phyloP scores from a whole-genome alignment of 306 rosid species.

The Cicer cuneatum region DNA sequence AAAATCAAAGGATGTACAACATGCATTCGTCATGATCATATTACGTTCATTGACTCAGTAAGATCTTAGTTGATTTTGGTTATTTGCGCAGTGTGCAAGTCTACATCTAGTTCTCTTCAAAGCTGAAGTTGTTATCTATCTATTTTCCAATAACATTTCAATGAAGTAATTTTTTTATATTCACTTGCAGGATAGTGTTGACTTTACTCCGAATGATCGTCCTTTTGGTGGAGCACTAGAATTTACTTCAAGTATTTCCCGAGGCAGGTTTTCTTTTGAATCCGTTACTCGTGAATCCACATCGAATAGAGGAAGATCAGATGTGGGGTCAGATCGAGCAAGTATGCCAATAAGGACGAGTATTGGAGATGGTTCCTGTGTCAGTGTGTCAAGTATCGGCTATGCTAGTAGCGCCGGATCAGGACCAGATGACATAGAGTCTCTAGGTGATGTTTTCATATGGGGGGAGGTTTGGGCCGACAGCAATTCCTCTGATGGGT shows the following conservation, averaged over 20 bases:
- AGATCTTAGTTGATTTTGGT: background rate
- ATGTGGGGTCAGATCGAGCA: conserved; percentile 68
- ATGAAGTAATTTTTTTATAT: conserved; percentile 34
- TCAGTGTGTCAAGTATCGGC: conserved; percentile 84
- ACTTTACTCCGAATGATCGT: conserved; percentile 49
- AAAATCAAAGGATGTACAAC: background rate
- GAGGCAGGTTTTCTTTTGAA: conserved; percentile 63
- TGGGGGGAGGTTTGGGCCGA: conserved; percentile 95
- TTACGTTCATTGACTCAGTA: background rate
- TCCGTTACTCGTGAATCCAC: conserved; percentile 54
- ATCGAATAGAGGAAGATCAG: conserved; percentile 56
- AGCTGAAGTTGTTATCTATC: conserved; percentile 3
- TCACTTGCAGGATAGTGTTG: conserved; percentile 58
- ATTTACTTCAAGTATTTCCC: conserved; percentile 52
- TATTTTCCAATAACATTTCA: conserved; percentile 30
- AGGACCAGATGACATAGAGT: conserved; percentile 91
- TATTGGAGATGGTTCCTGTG: conserved; percentile 78
- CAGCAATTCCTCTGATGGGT: conserved; percentile 60
- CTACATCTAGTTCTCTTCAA: conserved; percentile 10
- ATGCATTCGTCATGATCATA: background rate
- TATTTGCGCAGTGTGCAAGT: background rate
- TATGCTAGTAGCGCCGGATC: conserved; percentile 81
- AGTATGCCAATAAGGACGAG: conserved; percentile 79
- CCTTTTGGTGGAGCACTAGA: conserved; percentile 65
- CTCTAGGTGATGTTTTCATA: conserved; percentile 86